Conservation (phyloP, 2,329 filamentous ascomycete genomes). For the Aspergillaceae sp. region DNA sequence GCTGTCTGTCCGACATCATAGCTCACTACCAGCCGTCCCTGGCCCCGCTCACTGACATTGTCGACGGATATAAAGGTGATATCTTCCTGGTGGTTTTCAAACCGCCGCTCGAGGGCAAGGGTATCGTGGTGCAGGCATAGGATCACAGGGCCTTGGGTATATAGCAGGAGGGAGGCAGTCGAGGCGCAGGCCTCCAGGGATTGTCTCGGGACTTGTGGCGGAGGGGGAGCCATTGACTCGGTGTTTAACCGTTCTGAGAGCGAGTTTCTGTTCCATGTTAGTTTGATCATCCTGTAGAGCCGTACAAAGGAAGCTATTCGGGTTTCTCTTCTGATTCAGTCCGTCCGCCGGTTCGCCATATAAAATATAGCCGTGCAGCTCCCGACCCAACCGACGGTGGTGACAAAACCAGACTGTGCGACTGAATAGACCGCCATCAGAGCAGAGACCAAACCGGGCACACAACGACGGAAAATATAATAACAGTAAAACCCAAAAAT, state of each 20-base stretch:
- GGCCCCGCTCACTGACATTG: conserved; percentile 78
- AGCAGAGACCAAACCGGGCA: too few species aligned
- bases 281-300: conserved; percentile 45
- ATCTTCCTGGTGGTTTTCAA: conserved; percentile 73
- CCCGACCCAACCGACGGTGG: too few species aligned
- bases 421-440: too few species aligned
- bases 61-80: conserved; percentile 80
- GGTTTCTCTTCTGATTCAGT: too few species aligned
- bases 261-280: conserved; percentile 51
- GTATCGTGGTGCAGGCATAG: conserved; percentile 90
- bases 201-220: conserved; percentile 25
- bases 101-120: conserved; percentile 76
- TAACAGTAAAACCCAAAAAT: too few species aligned
- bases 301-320: background rate
- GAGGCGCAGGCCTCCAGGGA: conserved; percentile 81
- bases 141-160: conserved; percentile 71
- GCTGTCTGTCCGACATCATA: conserved; percentile 86
- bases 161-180: conserved; percentile 83
- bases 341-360: too few species aligned
- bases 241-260: conserved; percentile 52
- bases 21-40: conserved; percentile 79
- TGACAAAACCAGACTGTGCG: too few species aligned
- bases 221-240: conserved; percentile 37
- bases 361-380: too few species aligned
- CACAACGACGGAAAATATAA: too few species aligned